phyloP scores from a whole-genome alignment of 495 filamentous ascomycete genomes.

The Aspergillus ellipticus region DNA sequence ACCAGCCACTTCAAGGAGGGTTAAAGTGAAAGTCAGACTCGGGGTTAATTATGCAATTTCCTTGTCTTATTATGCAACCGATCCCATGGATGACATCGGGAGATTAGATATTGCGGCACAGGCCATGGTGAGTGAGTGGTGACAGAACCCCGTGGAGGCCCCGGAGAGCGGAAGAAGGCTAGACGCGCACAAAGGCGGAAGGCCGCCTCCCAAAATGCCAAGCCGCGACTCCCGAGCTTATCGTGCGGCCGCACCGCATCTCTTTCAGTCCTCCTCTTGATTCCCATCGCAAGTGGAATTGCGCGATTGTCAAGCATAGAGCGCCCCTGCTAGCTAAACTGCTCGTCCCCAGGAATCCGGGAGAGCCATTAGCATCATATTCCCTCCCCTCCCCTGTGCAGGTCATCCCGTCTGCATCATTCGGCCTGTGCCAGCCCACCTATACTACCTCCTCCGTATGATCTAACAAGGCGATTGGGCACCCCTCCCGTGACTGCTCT shows the following conservation, averaged over 20 bases:
- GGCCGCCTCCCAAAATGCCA: background rate
- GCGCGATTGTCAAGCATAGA: background rate
- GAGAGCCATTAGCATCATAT: background rate
- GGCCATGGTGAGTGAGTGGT: no score
- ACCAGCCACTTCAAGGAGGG: no score
- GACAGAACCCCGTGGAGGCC: no score
- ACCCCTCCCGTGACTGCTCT: background rate
- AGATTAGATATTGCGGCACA: no score
- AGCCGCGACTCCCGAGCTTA: conserved; percentile 8
- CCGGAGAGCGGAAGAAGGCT: background rate
- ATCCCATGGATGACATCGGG: no score
- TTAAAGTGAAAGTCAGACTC: no score
- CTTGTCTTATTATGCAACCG: no score
- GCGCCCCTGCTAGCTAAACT: background rate
- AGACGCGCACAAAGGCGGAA: background rate
- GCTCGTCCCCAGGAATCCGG: no score
- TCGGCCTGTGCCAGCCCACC: background rate
- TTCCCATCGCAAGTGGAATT: background rate
- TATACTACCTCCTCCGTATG: conserved; percentile 9
- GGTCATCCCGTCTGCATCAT: background rate
- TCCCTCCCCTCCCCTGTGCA: background rate
- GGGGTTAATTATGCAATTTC: no score
- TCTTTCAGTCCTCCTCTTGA: background rate
- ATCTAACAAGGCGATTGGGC: conserved; percentile 1
- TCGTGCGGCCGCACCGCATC: conserved; percentile 1